Percentiles rank a stretch among this genome's conserved stretches.
phyloP scores from a whole-genome alignment of 2,329 filamentous ascomycete species.

The Neonectria faginata region DNA sequence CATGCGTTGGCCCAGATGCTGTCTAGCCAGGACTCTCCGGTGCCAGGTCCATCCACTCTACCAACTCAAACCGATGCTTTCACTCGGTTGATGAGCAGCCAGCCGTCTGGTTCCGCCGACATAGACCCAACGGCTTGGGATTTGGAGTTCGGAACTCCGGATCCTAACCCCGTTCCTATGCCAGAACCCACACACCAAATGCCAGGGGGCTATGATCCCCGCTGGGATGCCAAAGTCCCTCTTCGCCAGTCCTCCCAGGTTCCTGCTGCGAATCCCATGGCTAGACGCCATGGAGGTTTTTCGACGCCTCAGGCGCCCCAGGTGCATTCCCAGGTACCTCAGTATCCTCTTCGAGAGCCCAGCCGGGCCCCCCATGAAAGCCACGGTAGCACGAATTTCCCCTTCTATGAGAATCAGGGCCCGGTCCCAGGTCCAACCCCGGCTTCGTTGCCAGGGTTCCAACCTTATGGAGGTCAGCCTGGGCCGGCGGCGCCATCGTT shows the following conservation, averaged over 20 bases:
- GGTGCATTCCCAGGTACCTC: neutral
- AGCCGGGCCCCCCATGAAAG: neutral
- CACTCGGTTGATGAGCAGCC: slow-evolving; percentile 46
- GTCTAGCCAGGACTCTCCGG: slow-evolving; percentile 38
- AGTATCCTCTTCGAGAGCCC: neutral
- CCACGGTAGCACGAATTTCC: neutral
- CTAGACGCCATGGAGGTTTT: slow-evolving; percentile 4
- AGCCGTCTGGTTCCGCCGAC: slow-evolving; percentile 35
- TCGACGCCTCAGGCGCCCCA: neutral
- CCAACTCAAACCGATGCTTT: slow-evolving; percentile 41
- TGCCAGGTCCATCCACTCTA: slow-evolving; percentile 9
- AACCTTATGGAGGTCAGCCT: neutral
- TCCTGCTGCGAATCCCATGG: neutral
- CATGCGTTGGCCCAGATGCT: slow-evolving; percentile 46
- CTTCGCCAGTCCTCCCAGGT: slow-evolving; percentile 11
- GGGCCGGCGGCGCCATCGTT: slow-evolving; percentile 3
- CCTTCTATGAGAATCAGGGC: neutral
- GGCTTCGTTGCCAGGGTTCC: neutral
- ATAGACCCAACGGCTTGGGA: neutral
- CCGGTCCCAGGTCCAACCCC: neutral
- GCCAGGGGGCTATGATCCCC: slow-evolving; percentile 33
- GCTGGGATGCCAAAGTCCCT: slow-evolving; percentile 26
- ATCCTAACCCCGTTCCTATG: neutral
- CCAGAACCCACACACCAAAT: slow-evolving; percentile 17
- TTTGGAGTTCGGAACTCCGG: slow-evolving; percentile 4